Percentiles rank a stretch among this genome's conserved stretches.
phyloP scores from a whole-genome alignment of 2,329 filamentous ascomycete species.

The Eurotiales sp. region DNA sequence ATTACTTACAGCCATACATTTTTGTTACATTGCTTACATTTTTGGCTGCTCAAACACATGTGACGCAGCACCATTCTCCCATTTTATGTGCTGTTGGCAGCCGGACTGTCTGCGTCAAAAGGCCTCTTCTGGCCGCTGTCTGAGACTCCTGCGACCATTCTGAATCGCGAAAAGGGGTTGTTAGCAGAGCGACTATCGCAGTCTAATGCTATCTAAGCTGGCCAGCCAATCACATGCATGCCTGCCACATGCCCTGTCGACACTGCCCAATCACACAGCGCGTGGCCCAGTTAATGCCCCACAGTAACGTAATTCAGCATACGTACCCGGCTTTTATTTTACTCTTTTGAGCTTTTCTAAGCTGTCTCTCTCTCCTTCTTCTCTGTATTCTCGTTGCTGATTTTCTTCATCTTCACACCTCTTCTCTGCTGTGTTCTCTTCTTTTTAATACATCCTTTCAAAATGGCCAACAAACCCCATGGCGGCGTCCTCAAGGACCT shows the following conservation, averaged over 20 bases:
- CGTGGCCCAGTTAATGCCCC: not conserved
- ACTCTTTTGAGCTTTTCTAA: not conserved
- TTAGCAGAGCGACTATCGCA: not conserved
- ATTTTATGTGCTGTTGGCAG: too few relatives aligned
- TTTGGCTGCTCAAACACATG: too few relatives aligned
- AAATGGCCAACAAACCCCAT: slow-evolving; percentile 61
- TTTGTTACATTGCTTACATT: too few relatives aligned
- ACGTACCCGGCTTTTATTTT: not conserved
- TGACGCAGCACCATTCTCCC: too few relatives aligned
- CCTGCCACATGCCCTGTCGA: not conserved
- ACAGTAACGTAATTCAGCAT: slow-evolving; percentile 3
- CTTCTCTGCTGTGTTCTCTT: not conserved
- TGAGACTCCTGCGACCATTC: slow-evolving; percentile 4
- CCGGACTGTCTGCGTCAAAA: too few relatives aligned
- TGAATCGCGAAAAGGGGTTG: not conserved
- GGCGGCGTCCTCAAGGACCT: slow-evolving; percentile 98
- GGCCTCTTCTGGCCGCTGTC: too few relatives aligned
- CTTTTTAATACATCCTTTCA: not conserved
- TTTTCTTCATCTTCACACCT: not conserved
- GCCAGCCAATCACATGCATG: not conserved
- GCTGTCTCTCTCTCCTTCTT: not conserved
- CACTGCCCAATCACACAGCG: not conserved
- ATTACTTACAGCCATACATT: too few relatives aligned
- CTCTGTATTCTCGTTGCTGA: not conserved
- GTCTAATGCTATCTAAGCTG: not conserved